These are phyloP conservation scores for Saussurea involucrata DNA, from an alignment of 129 eudicot genomes.

Conservation along the genomic window DNA sequence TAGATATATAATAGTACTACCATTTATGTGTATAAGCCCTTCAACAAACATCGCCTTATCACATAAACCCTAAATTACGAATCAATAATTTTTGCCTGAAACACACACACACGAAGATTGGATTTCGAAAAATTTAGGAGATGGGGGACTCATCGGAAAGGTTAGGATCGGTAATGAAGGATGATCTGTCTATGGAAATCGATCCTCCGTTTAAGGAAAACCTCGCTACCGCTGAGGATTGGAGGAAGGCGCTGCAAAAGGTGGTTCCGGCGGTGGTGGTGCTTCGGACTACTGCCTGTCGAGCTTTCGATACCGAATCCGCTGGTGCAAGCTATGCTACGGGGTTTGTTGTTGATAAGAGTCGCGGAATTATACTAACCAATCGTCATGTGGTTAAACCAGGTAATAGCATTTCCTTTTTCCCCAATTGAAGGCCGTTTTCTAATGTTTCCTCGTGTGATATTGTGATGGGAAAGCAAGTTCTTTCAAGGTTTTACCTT, in stretches of 20 bases:
- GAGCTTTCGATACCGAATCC: conserved; percentile 91
- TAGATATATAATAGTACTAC: not conserved
- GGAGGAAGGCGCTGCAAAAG: conserved; percentile 79
- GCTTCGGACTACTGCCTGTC: conserved; percentile 84
- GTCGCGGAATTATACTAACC: conserved; percentile 87
- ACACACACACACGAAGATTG: not conserved
- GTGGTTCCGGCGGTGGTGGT: conserved; percentile 99
- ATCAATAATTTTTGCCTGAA: not conserved
- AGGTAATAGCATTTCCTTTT: conserved; percentile 34
- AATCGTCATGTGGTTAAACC: conserved; percentile 97
- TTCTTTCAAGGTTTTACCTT: not conserved
- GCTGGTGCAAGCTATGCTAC: conserved; percentile 96
- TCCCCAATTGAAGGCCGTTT: not conserved
- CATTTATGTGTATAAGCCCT: not conserved
- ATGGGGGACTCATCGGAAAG: conserved; percentile 47
- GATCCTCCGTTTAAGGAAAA: conserved; percentile 80
- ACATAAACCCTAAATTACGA: conserved; percentile 17
- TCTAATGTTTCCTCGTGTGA: not conserved
- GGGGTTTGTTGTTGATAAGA: conserved; percentile 90
- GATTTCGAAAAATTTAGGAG: not conserved
- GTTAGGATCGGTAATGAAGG: conserved; percentile 54
- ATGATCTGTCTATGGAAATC: conserved; percentile 79
- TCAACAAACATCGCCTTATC: conserved; percentile 10
- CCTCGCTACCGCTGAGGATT: conserved; percentile 83
- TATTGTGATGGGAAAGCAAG: not conserved